Evolutionary conservation across 495 filamentous ascomycete species (phyloP).

Genomic region (Pseudomonodictys pantanalensis): DNA sequence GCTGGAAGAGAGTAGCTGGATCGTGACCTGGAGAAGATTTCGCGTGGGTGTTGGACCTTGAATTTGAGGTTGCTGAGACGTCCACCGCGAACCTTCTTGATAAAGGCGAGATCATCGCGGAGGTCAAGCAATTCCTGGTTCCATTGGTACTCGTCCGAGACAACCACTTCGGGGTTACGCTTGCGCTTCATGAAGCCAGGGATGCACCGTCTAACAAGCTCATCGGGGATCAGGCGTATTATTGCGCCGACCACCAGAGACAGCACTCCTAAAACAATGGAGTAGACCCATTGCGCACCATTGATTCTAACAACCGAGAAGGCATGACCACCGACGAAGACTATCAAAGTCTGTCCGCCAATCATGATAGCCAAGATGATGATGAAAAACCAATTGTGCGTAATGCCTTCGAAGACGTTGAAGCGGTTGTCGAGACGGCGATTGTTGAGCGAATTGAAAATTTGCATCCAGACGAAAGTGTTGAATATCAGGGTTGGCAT

Average conservation of each 20-base stretch:
- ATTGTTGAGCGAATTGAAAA: conserved; percentile 85
- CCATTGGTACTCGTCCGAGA: conserved; percentile 70
- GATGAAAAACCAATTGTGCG: conserved; percentile 77
- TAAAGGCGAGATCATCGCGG: conserved; percentile 53
- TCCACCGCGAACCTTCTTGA: conserved; percentile 72
- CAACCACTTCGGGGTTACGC: conserved; percentile 49
- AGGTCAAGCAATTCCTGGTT: conserved; percentile 42
- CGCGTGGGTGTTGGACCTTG: conserved; percentile 72
- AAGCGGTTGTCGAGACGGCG: conserved; percentile 84
- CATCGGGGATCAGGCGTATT: conserved; percentile 74
- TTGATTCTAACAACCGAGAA: conserved; percentile 62
- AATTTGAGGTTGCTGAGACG: conserved; percentile 84
- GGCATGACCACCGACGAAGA: conserved; percentile 71
- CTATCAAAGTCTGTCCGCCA: conserved; percentile 74
- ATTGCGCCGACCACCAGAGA: conserved; percentile 70
- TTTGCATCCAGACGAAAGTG: conserved; percentile 93
- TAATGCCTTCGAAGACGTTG: conserved; percentile 85
- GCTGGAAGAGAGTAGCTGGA: conserved; percentile 60
- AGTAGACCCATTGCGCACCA: conserved; percentile 71
- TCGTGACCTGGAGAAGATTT: conserved; percentile 70
- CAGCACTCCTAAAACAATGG: conserved; percentile 65
- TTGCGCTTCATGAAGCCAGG: conserved; percentile 42
- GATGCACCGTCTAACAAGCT: conserved; percentile 53
- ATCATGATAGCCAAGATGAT: conserved; percentile 79
- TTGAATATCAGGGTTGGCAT: conserved; percentile 80